Evolutionary conservation across 352 stramenopile species (phyloP), one percentile per base, ranked within the genome.

Genomic region (Elongisporangium anandrum): DNA sequence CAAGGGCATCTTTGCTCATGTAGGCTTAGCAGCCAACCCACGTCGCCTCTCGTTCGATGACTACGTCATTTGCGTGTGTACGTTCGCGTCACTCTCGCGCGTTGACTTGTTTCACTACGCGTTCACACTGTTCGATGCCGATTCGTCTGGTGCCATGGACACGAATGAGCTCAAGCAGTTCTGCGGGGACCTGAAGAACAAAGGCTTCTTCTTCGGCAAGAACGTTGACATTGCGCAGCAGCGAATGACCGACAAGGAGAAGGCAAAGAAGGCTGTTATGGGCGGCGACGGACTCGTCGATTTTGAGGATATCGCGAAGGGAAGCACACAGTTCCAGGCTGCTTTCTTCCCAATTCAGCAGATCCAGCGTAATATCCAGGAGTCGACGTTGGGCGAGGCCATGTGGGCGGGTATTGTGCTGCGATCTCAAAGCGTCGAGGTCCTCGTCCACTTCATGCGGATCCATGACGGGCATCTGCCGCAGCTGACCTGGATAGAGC

Each of bases 281-380:
- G 26, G 41, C 16, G 55, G 58, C 9, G 69, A 81, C 34, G 70
- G 69, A 4, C 55, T 90, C 19, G 61, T 90, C 9, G 81, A 90
- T 49, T 70, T 79, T 23, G 63, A 84, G 22, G 77, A 86, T 50
- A 55, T 90, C 10, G 68, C 72, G 17, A 81, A 86, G 57, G 73
- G 75, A 5, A 81, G 65, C 34, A 41, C 66, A 16, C 71, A 87
- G 50, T 90, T 88, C 56, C 79, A 81, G 38, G 64, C 77, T 1
- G 81, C 81, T 4, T 88, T 90, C 61, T 90, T 82, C 52, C 81
- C 81, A 9, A 75, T 90, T 34, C 17, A 84, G 34, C 77, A 90
- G 26, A 70, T 90, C 21, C 81, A 90, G 60, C 68, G 75, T 50
- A 87, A 87, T 39, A 73, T 87, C 7, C 81, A 71, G 4, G 49